A percentile compares a stretch with the other conserved stretches of the same genome.
Evolutionary conservation across 495 filamentous ascomycete species (phyloP).

Genomic region (Letharia lupina): DNA sequence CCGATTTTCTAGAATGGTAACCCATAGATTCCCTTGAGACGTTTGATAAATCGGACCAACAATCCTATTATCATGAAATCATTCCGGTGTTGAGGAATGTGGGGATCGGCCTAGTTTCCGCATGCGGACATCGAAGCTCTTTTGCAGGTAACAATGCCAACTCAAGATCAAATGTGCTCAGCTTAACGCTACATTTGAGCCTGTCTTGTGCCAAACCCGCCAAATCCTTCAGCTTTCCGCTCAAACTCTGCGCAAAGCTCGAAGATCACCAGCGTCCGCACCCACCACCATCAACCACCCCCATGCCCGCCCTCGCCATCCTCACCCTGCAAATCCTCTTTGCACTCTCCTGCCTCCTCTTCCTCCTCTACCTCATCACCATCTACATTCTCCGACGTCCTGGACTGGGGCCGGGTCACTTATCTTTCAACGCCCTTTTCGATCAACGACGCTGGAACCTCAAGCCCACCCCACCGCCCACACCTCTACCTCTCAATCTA

Average conservation of each 20-base stretch:
- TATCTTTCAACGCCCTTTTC: not conserved
- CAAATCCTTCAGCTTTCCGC: too few relatives aligned
- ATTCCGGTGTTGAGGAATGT: not conserved
- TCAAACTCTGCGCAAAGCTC: too few relatives aligned
- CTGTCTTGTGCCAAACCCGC: not conserved
- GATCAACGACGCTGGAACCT: not conserved
- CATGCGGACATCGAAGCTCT: not conserved
- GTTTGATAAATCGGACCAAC: not conserved
- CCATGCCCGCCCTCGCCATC: not conserved
- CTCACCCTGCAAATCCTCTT: not conserved
- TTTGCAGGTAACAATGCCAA: not conserved
- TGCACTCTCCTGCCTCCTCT: not conserved
- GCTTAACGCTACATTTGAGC: not conserved
- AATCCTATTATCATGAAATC: not conserved
- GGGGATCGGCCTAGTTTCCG: not conserved
- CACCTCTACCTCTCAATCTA: not conserved
- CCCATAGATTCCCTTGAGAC: not conserved
- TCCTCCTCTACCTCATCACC: not conserved
- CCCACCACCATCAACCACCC: not conserved
- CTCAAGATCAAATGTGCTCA: not conserved
- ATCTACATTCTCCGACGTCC: not conserved
- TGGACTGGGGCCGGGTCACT: not conserved
- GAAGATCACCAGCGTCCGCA: not conserved
- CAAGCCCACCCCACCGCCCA: not conserved
- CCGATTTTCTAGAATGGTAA: not conserved